A percentile compares a stretch with the other conserved stretches of the same genome.
These are phyloP conservation scores for Prillingera fragicola DNA, from an alignment of 1,284 basidiomycete genomes.

Conservation along the genomic window DNA sequence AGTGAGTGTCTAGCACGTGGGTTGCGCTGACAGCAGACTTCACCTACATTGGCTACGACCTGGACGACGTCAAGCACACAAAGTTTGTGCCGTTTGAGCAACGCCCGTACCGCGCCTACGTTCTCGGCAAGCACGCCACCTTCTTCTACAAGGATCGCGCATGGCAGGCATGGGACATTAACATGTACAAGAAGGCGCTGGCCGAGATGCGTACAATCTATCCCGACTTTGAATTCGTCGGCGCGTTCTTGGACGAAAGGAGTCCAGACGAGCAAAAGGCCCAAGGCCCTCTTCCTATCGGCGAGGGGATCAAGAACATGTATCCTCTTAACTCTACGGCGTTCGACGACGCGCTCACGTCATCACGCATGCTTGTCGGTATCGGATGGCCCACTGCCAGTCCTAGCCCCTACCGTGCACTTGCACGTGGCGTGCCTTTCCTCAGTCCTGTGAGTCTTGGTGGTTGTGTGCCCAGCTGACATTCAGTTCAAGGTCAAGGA, in stretches of 20 bases:
- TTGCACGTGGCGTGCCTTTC: slow-evolving; percentile 9
- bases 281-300: background rate
- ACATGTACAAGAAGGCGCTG: background rate
- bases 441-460: slow-evolving; percentile 8
- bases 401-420: slow-evolving; percentile 6
- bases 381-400: slow-evolving; percentile 17
- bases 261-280: background rate
- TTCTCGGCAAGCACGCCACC: slow-evolving; percentile 6
- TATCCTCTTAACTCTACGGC: background rate
- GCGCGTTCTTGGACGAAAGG: slow-evolving; percentile 5
- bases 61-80: slow-evolving; percentile 1
- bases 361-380: slow-evolving; percentile 19
- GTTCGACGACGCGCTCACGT: slow-evolving; percentile 16
- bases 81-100: background rate
- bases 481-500: slow-evolving; percentile 18
- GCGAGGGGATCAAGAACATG: slow-evolving; percentile 2
- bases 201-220: background rate
- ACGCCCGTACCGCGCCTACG: slow-evolving; percentile 4
- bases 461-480: slow-evolving; percentile 13
- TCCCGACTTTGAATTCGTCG: slow-evolving; percentile 7
- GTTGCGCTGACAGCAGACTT: slow-evolving; percentile 1
- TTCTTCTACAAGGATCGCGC: slow-evolving; percentile 4
- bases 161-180: background rate
- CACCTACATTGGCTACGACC: slow-evolving; percentile 4
- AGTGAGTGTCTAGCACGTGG: background rate